Evolutionary conservation across 2,329 filamentous ascomycete species (phyloP), one percentile per base, ranked within the genome.

Genomic region (Rhinocladiella similis): DNA sequence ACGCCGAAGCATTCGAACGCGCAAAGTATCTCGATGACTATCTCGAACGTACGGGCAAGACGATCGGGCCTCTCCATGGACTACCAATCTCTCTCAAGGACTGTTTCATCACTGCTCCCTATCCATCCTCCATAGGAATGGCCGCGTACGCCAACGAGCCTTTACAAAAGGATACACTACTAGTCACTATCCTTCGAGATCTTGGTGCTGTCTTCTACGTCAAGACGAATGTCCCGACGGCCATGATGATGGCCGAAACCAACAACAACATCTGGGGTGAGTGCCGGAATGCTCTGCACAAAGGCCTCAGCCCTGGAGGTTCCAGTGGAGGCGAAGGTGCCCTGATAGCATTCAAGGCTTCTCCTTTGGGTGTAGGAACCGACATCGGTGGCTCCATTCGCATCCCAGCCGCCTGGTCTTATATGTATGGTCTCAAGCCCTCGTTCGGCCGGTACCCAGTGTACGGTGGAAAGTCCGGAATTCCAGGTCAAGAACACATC

Each of bases 1-100:
- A 83, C 62, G 69, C 78, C 9, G 75, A 79, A 66, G 81, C 81
- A 2, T 72, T 84, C 46, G 67, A 73, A 27, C 73, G 73, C 38
- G 82, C 82, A 3, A 76, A 77, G 60, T 71, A 77, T 36, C 74
- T 84, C 0, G 83, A 86, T 65, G 72, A 77, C 1, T 74, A 83
- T 55, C 72, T 81, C 3, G 62, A 70, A 67, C 76, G 18, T 70
- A 77, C 60, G 68, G 76, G 36, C 20, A 71, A 74, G 59, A 69
- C 77, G 0, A 71, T 80, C 36, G 88, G 88, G 0, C 86, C 87
- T 1, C 76, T 91, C 1, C 87, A 90, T 68, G 88, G 85, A 68
- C 60, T 77, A 13, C 70, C 72, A 1, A 70, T 79, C 45, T 83
- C 85, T 0, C 77, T 91, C 46, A 91, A 91, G 66, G 63, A 66